Conservation (phyloP, 1,284 basidiomycete species). For the Papiliotrema laurentii region DNA sequence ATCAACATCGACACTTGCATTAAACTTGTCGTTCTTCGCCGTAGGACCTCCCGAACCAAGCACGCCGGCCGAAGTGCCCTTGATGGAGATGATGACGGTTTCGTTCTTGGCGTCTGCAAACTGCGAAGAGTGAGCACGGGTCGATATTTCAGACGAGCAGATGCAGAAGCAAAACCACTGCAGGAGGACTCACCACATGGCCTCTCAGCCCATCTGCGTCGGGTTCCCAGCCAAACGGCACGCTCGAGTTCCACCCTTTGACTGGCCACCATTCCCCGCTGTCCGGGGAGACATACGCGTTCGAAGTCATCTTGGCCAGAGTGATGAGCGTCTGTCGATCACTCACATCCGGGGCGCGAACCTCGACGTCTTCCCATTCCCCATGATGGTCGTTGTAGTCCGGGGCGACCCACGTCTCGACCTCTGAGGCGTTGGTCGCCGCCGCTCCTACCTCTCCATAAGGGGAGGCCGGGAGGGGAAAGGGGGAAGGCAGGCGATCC, state of each 20-base stretch:
- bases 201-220: conserved; percentile 84
- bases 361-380: conserved; percentile 53
- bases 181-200: conserved; percentile 56
- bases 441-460: conserved; percentile 4
- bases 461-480: neutral
- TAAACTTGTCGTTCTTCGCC: conserved; percentile 82
- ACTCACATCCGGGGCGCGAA: conserved; percentile 58
- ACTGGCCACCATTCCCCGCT: conserved; percentile 74
- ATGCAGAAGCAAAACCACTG: neutral
- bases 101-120: conserved; percentile 79
- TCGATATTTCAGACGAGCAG: conserved; percentile 45
- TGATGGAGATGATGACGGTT: conserved; percentile 85
- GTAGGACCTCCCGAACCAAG: conserved; percentile 82
- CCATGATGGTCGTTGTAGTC: conserved; percentile 22
- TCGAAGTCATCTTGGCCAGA: conserved; percentile 90
- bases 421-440: no score
- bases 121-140: no score
- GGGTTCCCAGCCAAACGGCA: conserved; percentile 88
- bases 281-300: conserved; percentile 69
- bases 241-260: conserved; percentile 60
- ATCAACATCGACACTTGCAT: conserved; percentile 48
- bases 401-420: conserved; percentile 28
- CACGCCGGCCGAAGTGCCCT: conserved; percentile 80
- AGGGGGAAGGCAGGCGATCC: conserved; percentile 9
- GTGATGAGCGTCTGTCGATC: conserved; percentile 70